phyloP scores from a whole-genome alignment of 2,329 filamentous ascomycete genomes.

The Diaporthe caulivora region DNA sequence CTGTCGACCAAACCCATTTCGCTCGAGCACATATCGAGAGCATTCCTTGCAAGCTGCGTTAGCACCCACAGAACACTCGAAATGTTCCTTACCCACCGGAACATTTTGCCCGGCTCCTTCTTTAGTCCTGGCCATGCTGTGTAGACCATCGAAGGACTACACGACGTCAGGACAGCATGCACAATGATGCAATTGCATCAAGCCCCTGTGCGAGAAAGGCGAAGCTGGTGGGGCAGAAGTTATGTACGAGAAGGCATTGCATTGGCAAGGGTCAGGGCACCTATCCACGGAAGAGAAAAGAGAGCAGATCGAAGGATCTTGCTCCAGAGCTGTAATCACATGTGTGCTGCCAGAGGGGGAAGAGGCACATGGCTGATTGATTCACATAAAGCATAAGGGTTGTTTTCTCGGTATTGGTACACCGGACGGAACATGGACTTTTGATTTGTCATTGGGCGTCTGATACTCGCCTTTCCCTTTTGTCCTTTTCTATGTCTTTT shows the following conservation, averaged over 20 bases:
- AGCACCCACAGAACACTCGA: not conserved
- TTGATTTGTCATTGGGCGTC: slow-evolving; percentile 19
- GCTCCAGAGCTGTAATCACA: slow-evolving; percentile 21
- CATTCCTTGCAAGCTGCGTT: too few species aligned
- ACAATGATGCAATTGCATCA: not conserved
- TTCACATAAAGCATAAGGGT: slow-evolving; percentile 31
- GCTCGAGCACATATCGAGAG: not conserved
- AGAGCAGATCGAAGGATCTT: slow-evolving; percentile 8
- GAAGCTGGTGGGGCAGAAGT: not conserved
- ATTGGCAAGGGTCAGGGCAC: not conserved
- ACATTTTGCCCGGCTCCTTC: too few species aligned
- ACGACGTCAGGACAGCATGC: not conserved
- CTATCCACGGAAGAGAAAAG: not conserved
- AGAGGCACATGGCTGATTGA: slow-evolving; percentile 15
- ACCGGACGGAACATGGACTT: slow-evolving; percentile 35
- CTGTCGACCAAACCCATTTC: not conserved
- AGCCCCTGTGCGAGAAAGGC: slow-evolving; percentile 15
- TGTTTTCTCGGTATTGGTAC: slow-evolving; percentile 20
- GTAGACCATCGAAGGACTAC: not conserved
- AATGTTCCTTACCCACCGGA: not conserved
- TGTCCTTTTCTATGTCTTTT: slow-evolving; percentile 12
- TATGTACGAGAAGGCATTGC: slow-evolving; percentile 32
- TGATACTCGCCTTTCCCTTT: slow-evolving; percentile 14
- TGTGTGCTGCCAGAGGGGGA: slow-evolving; percentile 24
- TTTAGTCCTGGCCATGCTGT: not conserved